Evolutionary conservation across 352 stramenopile species (phyloP).

Genomic region (Pythium oligandrum): DNA sequence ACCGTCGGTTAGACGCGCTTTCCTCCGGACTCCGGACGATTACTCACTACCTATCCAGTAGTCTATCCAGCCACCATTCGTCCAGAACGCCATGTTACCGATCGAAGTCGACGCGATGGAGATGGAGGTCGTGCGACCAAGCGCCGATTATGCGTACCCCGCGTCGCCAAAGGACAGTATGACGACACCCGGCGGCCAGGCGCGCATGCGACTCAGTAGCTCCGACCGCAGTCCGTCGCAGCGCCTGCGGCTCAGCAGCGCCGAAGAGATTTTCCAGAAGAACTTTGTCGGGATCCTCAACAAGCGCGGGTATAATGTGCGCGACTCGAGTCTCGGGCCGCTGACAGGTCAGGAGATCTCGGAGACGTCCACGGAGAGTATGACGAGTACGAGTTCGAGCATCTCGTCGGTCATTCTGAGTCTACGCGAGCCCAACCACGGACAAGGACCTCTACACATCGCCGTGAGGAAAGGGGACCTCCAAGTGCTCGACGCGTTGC

Average conservation of each 20-base stretch:
- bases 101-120: too few species aligned
- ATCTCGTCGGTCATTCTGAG: conserved; percentile 68
- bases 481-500: conserved; percentile 63
- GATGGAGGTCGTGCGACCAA: too few species aligned
- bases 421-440: conserved; percentile 68
- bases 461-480: conserved; percentile 67
- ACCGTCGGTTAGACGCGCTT: too few species aligned
- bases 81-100: too few species aligned
- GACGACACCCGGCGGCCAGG: too few species aligned
- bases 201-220: too few species aligned
- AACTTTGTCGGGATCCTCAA: conserved; percentile 75
- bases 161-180: too few species aligned
- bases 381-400: conserved; percentile 54
- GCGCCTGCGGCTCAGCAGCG: neutral
- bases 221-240: too few species aligned
- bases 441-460: conserved; percentile 74
- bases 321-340: conserved; percentile 31
- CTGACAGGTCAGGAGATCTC: conserved; percentile 33
- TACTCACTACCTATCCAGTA: too few species aligned
- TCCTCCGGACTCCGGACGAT: too few species aligned
- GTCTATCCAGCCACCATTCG: too few species aligned
- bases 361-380: conserved; percentile 48
- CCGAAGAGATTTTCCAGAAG: conserved; percentile 61
- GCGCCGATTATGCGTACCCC: too few species aligned
- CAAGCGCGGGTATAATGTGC: conserved; percentile 81